phyloP scores from a whole-genome alignment of 305 asterid genomes.

The Solanum hybrid region DNA sequence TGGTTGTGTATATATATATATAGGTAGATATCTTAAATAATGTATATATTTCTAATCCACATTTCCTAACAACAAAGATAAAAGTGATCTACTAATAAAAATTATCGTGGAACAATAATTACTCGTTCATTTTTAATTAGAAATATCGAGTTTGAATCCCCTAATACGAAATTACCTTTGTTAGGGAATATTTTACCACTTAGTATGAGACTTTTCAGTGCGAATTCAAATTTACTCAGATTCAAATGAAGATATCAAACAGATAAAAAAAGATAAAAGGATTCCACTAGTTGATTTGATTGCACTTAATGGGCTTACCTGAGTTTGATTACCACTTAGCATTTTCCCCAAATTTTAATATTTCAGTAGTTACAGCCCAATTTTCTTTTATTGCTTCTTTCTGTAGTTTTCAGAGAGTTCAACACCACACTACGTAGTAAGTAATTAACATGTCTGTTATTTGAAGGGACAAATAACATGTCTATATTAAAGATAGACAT shows the following conservation, averaged over 20 bases:
- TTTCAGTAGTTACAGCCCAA: not conserved
- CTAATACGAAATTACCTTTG: too few relatives aligned
- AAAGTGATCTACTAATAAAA: too few relatives aligned
- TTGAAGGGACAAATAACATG: not conserved
- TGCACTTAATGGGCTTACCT: not conserved
- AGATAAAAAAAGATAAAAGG: not conserved
- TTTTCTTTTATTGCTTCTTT: too few relatives aligned
- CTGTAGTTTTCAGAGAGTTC: not conserved
- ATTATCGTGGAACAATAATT: too few relatives aligned
- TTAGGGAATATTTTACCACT: not conserved
- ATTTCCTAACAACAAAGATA: not conserved
- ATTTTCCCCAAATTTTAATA: not conserved
- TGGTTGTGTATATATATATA: not conserved
- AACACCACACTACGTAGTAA: not conserved
- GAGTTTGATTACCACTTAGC: not conserved
- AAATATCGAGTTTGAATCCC: not conserved
- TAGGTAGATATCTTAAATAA: not conserved
- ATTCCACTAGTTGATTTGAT: not conserved
- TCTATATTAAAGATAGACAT: not conserved
- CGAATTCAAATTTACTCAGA: too few relatives aligned
- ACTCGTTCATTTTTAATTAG: too few relatives aligned
- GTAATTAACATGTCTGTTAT: not conserved
- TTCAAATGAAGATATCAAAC: not conserved
- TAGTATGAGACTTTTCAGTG: not conserved
- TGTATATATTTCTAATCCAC: not conserved